Evolutionary conservation across 345 rosid genomes (phyloP), one percentile per base, ranked within the genome.

Genomic region (Hibiscus trionum): DNA sequence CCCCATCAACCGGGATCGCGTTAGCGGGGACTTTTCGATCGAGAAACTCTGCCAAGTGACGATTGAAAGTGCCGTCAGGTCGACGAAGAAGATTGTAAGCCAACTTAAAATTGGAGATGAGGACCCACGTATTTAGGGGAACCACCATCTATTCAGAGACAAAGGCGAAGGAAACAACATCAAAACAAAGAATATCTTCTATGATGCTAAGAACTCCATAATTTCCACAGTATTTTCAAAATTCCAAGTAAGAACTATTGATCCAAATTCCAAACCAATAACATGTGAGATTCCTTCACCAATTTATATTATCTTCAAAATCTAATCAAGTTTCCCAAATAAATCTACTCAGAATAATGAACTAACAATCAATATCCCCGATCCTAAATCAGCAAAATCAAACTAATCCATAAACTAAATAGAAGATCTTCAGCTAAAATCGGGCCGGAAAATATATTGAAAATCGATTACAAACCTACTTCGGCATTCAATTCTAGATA

Each of bases 11-110:
- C 0, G 91, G 85, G 24, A 83, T 87, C 12, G 92, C 88, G 66
- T 93, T 93, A 12, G 93, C 88, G 0, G 82, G 78, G 72, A 88
- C 91, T 82, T 87, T 93, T 8, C 96, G 89, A 83, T 89, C 98
- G 17, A 93, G 93, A 78, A 84, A 93, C 85, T 93, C 98, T 5
- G 96, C 97, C 71, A 93, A 83, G 78, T 91, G 93, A 66, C 98
- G 93, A 80, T 91, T 81, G 80, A 93, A 93, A 33, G 97, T 93
- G 49, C 96, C 97, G 70, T 56, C 61, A 21, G 61, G 61, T 56
- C 15, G 61, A 56, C 61, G 61, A 56, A 56, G 61, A 56, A 91
- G 88, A 74, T 82, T 91, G 79, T 91, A 93, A 19, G 92, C 84
- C 82, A 91, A n/a, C 84, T 93, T 91, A 58, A 91, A 93, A 77